Evolutionary conservation across 306 rosid species (phyloP), one percentile per base, ranked within the genome.

Genomic region (Quercus alba): DNA sequence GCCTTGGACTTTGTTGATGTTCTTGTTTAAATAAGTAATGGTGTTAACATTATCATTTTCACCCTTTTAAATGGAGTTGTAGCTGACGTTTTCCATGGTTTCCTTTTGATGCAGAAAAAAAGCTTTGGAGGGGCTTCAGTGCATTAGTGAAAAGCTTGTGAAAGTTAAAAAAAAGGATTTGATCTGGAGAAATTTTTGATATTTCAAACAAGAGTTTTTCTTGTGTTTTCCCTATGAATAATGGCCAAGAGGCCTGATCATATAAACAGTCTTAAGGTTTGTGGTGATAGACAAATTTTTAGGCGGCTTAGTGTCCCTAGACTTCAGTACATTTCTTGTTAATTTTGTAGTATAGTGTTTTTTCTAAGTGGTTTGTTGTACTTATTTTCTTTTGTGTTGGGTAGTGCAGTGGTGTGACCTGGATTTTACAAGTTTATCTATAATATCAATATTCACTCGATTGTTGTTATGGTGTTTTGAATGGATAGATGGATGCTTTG

Each of bases 21-120:
- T 23, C 56, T 56, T 3, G 19, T 59, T 41, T 9, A 17, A 25
- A 20, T 13, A 72, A 73, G 28, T 31, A 49, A 19, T 38, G 18
- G 56, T 30, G 57, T 49, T 71, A 58, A 38, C 35, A 69, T 4
- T 46, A 19, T 72, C 3, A 21, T 59, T 73, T 55, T 72, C 74
- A 61, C 73, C 38, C 35, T 38, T 25, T 49, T 5, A 3, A 70
- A 73, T 33, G 73, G 59, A 82, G 14, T 74, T 23, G 38, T 74
- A 70, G 69, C 46, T 84, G 76, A 83, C 73, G 44, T 41, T 61
- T 46, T 31, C 74, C 57, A n/a, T 26, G 71, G 64, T 70, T 52
- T 82, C 83, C 73, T 57, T 81, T 62, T 75, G 76, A 74, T 83
- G 89, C 93, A 86, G 95, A 76, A 86, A 80, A 64, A 71, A 78